Conservation (phyloP, 305 asterid species). For the Solanum hybrid region DNA sequence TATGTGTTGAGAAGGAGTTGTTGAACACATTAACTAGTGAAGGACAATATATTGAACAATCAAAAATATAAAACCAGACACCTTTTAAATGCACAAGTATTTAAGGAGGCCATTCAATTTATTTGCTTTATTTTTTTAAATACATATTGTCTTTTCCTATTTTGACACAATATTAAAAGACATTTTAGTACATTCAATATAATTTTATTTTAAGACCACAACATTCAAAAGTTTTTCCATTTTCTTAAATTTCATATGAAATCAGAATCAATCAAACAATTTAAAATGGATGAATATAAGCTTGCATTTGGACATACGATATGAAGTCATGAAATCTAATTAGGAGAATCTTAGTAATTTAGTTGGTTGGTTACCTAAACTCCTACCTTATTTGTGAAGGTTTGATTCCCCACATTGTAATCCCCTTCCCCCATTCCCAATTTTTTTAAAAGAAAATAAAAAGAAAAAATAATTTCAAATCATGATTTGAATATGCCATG, state of each 20-base stretch:
- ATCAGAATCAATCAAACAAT: not conserved
- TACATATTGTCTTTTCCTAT: not conserved
- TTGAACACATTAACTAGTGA: not conserved
- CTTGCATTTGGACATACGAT: not conserved
- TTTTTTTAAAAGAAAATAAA: no score
- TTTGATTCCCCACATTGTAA: not conserved
- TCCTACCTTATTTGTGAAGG: not conserved
- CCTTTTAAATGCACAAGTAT: not conserved
- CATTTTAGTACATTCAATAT: not conserved
- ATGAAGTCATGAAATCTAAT: not conserved
- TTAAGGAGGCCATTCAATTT: not conserved
- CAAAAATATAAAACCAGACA: not conserved
- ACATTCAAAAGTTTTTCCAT: not conserved
- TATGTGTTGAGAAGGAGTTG: not conserved
- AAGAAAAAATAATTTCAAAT: not conserved
- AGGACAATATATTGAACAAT: not conserved
- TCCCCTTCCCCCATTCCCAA: not conserved
- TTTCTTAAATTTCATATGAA: not conserved
- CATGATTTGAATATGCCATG: not conserved
- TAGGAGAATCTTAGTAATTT: not conserved
- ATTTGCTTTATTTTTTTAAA: not conserved
- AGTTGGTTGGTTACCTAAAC: not conserved
- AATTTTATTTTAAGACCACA: not conserved
- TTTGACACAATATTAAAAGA: not conserved
- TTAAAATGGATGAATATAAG: not conserved